phyloP scores from a whole-genome alignment of 2,329 filamentous ascomycete genomes.

The Huntiella decipiens region DNA sequence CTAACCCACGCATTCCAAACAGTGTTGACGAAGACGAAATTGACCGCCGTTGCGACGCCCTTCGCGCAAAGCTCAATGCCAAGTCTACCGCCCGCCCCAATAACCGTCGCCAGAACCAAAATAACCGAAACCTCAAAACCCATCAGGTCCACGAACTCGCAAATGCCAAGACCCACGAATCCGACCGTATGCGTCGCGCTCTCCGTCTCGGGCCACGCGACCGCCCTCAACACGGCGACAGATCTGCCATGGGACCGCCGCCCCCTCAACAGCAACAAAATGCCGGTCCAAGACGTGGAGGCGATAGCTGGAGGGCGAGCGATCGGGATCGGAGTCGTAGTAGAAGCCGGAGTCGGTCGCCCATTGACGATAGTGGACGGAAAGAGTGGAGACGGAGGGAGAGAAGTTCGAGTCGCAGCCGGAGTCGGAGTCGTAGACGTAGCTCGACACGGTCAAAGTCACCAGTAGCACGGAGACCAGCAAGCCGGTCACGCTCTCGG shows the following conservation, averaged over 20 bases:
- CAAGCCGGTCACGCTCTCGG: slow-evolving; percentile 1
- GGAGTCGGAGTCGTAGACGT: not conserved
- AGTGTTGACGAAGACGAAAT: slow-evolving; percentile 81
- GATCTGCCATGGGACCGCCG: not conserved
- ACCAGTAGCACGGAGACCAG: not conserved
- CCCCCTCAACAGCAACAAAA: not conserved
- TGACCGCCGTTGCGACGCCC: slow-evolving; percentile 37
- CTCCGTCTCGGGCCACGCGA: slow-evolving; percentile 27
- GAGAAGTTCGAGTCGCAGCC: not conserved
- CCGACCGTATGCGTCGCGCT: slow-evolving; percentile 67
- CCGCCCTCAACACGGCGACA: not conserved
- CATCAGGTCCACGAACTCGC: slow-evolving; percentile 95
- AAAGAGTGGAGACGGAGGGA: not conserved
- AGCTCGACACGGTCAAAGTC: not conserved
- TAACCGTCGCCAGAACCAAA: slow-evolving; percentile 16
- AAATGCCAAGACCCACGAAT: slow-evolving; percentile 90
- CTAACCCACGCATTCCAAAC: not conserved
- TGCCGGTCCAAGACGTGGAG: not conserved
- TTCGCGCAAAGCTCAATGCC: slow-evolving; percentile 23
- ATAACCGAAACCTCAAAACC: slow-evolving; percentile 47
- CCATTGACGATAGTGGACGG: not conserved
- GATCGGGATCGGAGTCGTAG: slow-evolving; percentile 7
- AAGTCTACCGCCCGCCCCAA: slow-evolving; percentile 16
- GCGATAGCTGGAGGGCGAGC: not conserved
- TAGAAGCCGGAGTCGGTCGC: not conserved